Evolutionary conservation across 768 basidiomycete genomes (phyloP), one percentile per base, ranked within the genome.

Genomic region (Butyriboletus loyo): DNA sequence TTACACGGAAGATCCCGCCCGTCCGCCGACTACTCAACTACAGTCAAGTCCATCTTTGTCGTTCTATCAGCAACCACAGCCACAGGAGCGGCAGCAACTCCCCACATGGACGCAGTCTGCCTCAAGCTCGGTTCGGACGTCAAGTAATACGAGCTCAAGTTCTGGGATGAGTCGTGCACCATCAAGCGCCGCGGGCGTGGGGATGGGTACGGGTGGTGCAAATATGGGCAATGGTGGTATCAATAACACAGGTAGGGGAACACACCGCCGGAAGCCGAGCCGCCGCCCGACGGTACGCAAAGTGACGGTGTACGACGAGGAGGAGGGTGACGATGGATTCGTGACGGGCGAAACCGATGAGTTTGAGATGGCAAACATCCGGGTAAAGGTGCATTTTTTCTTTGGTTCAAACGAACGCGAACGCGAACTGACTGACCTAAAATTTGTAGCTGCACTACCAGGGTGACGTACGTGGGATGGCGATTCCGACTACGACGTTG

Each of bases 401-500:
- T 11, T 42, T 28, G 19, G n/a, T 28, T 42, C 5, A n/a, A 27
- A 22, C 21, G 9, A 35, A 42, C 19, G 30, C 13, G 11, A 7
- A 25, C 3, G 8, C 9, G 24, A 30, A 24, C 22, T 4, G n/a
- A n/a, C n/a, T n/a, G 13, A 39, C 25, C 15, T 42, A n/a, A n/a
- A n/a, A n/a, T 40, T 21, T 30, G 34, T 57, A 93, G 91, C 75
- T 96, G 24, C 88, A 93, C 68, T 89, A 89, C 68, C 77, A 84
- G 48, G 83, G 81, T 43, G 89, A 92, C 53, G 82, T 87, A 51
- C 86, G 93, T 39, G 93, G 92, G 38, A 94, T 95, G 91, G 81
- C 88, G 14, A 70, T 95, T 37, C 73, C 79, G 10, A 82, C 87
- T 0, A 81, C 83, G 24, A 78, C 77, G n/a, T 61, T 80, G 1